Evolutionary conservation across 192 early-diverging fungal species (phyloP).

Genomic region (Mortierella alpina): DNA sequence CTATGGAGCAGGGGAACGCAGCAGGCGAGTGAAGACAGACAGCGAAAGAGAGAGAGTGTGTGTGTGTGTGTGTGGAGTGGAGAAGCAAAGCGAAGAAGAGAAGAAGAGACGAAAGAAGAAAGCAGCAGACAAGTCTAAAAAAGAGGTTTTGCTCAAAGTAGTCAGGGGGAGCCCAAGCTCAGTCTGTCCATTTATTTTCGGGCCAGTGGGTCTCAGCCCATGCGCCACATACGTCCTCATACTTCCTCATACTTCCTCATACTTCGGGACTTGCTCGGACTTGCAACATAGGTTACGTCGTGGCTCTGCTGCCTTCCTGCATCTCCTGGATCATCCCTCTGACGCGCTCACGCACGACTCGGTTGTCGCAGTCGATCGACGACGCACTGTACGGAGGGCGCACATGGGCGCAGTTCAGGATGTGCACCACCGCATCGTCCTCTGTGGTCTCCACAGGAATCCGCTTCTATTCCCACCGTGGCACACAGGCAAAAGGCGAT

Average conservation of each 20-base stretch:
- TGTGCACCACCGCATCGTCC: constrained; percentile 54
- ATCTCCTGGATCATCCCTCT: constrained; percentile 53
- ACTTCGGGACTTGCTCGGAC: too few species aligned
- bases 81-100: neutral
- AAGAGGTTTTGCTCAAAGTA: too few species aligned
- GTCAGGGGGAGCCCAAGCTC: too few species aligned
- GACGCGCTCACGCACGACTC: constrained; percentile 57
- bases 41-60: neutral
- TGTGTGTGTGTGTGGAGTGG: neutral
- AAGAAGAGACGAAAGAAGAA: too few species aligned
- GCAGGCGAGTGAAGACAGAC: too few species aligned
- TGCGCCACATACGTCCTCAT: too few species aligned
- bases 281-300: too few species aligned
- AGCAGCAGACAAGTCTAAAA: too few species aligned
- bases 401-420: constrained; percentile 55
- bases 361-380: constrained; percentile 57
- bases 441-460: constrained; percentile 52
- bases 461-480: constrained; percentile 34
- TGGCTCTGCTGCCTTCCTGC: neutral
- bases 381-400: constrained; percentile 55
- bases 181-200: too few species aligned
- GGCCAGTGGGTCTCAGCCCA: too few species aligned
- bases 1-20: too few species aligned
- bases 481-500: neutral
- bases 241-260: too few species aligned